These are phyloP conservation scores for Pseudonitzschia delicatissima DNA, from an alignment of 108 stramenopile genomes.

Conservation along the genomic window DNA sequence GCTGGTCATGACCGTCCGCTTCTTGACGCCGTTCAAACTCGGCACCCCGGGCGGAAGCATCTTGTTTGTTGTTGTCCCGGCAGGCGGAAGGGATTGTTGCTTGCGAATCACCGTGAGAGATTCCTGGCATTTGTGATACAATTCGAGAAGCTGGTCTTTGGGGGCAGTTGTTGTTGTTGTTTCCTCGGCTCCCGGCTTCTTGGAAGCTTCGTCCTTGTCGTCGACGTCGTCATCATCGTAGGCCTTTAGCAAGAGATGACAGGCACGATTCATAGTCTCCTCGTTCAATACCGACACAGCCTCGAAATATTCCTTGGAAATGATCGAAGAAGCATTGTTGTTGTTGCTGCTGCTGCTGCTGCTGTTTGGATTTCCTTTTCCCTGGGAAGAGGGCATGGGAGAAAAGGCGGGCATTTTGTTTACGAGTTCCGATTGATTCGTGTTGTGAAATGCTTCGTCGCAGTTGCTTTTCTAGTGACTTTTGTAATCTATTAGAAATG, in stretches of 20 bases:
- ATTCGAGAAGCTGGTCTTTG: conserved; percentile 9
- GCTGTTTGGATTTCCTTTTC: neutral
- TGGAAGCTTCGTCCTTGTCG: neutral
- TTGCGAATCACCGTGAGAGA: conserved; percentile 19
- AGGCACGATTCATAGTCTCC: conserved; percentile 26
- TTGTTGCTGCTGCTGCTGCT: neutral
- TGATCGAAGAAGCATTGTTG: neutral
- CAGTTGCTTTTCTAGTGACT: too few relatives aligned
- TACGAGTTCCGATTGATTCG: too few relatives aligned
- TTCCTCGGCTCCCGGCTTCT: neutral
- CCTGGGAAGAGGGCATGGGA: neutral
- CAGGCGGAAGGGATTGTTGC: conserved; percentile 2
- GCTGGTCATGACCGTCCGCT: neutral
- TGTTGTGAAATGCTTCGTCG: too few relatives aligned
- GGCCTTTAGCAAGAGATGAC: conserved; percentile 18
- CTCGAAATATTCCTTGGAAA: conserved; percentile 21
- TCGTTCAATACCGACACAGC: conserved; percentile 26
- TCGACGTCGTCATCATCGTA: conserved; percentile 9
- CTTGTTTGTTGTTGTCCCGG: neutral
- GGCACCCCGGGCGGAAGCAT: conserved; percentile 14
- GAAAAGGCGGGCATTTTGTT: too few relatives aligned
- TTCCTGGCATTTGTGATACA: conserved; percentile 16
- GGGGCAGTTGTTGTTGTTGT: neutral
- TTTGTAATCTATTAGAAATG: too few relatives aligned
- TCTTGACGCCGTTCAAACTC: conserved; percentile 10